Conservation (phyloP, 352 stramenopile species). For the Saprolegnia parasitica region DNA sequence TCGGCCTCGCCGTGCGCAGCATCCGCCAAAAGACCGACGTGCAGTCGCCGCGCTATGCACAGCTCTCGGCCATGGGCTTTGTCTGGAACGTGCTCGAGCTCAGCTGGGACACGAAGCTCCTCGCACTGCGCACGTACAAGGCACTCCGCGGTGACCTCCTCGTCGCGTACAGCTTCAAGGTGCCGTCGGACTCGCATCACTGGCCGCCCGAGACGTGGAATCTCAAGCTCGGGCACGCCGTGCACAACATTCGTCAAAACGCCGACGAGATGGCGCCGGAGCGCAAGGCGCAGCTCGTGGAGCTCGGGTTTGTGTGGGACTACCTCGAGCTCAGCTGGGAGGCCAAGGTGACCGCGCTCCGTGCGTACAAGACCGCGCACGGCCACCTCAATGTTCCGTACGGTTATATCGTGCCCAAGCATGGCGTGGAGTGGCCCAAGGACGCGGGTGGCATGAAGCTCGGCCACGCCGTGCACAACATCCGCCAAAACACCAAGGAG, state of each 20-base stretch:
- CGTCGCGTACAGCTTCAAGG: constrained; percentile 59
- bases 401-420: constrained; percentile 84
- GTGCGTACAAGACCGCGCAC: constrained; percentile 79
- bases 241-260: constrained; percentile 59
- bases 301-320: constrained; percentile 64
- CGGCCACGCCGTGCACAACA: constrained; percentile 89
- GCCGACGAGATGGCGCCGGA: constrained; percentile 52
- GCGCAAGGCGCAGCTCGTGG: constrained; percentile 41
- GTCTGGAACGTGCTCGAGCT: constrained; percentile 84
- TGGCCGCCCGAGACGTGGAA: constrained; percentile 50
- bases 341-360: constrained; percentile 73
- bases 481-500: constrained; percentile 78
- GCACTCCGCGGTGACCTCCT: constrained; percentile 53
- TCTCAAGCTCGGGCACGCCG: constrained; percentile 58
- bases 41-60: constrained; percentile 44
- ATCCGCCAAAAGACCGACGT: constrained; percentile 60
- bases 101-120: constrained; percentile 69
- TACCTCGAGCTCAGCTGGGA: constrained; percentile 59
- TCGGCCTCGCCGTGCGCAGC: constrained; percentile 86
- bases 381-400: constrained; percentile 88
- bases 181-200: constrained; percentile 37
- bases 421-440: constrained; percentile 61
- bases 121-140: constrained; percentile 52
- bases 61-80: constrained; percentile 89
- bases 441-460: constrained; percentile 84